A percentile compares a stretch with the other conserved stretches of the same genome.
Conservation (phyloP, 2,329 filamentous ascomycete species). For the Diatrype stigma region DNA sequence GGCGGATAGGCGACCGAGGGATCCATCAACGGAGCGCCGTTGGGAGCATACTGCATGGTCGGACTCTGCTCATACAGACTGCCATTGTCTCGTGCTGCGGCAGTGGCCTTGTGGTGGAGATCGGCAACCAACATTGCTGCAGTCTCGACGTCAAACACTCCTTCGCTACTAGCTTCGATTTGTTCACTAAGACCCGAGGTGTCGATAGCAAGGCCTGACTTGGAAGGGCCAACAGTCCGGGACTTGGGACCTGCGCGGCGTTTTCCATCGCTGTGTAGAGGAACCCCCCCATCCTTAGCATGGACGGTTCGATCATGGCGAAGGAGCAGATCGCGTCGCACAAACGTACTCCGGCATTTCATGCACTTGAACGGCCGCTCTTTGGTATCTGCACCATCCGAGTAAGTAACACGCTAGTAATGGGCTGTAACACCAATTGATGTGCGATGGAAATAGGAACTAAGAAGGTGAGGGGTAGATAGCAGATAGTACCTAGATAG, state of each 20-base stretch:
- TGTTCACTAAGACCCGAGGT: conserved; percentile 77
- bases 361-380: conserved; percentile 97
- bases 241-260: conserved; percentile 71
- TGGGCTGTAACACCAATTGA: conserved; percentile 2
- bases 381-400: conserved; percentile 72
- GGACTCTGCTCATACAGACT: conserved; percentile 53
- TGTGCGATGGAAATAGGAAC: conserved; percentile 15
- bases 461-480: conserved; percentile 8
- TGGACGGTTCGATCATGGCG: conserved; percentile 98
- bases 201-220: conserved; percentile 77
- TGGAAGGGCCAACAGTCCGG: conserved; percentile 62
- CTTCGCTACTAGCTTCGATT: conserved; percentile 85
- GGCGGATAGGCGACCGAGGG: conserved; percentile 72
- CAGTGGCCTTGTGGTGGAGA: conserved; percentile 90
- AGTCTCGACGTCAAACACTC: conserved; percentile 92
- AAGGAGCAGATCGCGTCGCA: conserved; percentile 91
- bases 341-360: conserved; percentile 98
- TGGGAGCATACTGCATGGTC: conserved; percentile 69
- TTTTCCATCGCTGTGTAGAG: conserved; percentile 91
- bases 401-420: not conserved
- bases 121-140: conserved; percentile 98
- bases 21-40: conserved; percentile 69
- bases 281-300: conserved; percentile 93
- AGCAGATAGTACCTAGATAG: too few species aligned
- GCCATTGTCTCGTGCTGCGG: conserved; percentile 57